These are phyloP conservation scores for Vitis rotundifolia DNA, from an alignment of 164 flowering plant species.

Conservation along the genomic window DNA sequence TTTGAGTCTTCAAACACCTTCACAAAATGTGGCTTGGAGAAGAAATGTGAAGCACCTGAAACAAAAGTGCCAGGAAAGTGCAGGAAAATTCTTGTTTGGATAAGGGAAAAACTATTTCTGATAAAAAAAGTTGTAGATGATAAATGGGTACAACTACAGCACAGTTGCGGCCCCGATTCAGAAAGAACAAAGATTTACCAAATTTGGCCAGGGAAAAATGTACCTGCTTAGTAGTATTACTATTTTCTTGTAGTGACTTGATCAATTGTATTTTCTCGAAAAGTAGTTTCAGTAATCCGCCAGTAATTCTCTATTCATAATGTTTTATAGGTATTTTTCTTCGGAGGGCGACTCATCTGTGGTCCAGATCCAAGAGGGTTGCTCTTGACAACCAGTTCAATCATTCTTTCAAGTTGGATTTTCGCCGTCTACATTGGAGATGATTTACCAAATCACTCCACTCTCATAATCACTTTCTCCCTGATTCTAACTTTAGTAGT, in stretches of 20 bases:
- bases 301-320: neutral
- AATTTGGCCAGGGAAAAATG: conserved; percentile 58
- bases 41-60: neutral
- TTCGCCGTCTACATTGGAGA: conserved; percentile 31
- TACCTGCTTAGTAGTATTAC: neutral
- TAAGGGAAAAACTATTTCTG: neutral
- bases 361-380: conserved; percentile 62
- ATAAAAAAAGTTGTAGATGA: conserved; percentile 12
- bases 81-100: neutral
- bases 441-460: conserved; percentile 22
- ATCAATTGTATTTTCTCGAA: neutral
- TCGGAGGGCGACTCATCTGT: conserved; percentile 44
- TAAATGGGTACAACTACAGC: conserved; percentile 4
- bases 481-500: conserved; percentile 34
- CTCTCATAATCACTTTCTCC: conserved; percentile 20
- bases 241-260: neutral
- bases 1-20: neutral
- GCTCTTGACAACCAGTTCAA: conserved; percentile 34
- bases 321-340: conserved; percentile 47
- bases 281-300: neutral
- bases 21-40: neutral
- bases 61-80: neutral
- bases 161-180: conserved; percentile 1
- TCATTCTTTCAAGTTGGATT: conserved; percentile 46
- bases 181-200: conserved; percentile 34